Conservation (phyloP, 2,329 filamentous ascomycete species). For the Phaeosphaeria sp. region DNA sequence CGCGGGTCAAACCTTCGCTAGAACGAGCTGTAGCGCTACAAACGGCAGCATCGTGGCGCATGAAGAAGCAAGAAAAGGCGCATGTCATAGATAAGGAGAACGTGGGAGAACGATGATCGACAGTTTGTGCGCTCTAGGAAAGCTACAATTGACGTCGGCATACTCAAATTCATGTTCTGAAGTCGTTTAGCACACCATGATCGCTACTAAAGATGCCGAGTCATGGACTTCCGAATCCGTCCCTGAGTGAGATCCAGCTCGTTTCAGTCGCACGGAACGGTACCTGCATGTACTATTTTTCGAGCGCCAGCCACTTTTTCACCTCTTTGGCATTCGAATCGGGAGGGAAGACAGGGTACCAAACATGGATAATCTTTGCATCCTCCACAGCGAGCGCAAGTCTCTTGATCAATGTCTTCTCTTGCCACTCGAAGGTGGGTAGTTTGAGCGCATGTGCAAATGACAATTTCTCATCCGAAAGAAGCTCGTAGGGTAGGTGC, state of each 20-base stretch:
- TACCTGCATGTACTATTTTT: conserved; percentile 29
- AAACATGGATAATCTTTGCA: conserved; percentile 50
- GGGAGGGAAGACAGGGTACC: conserved; percentile 54
- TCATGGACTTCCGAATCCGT: conserved; percentile 24
- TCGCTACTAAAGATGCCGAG: conserved; percentile 14
- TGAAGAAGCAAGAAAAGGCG: not conserved
- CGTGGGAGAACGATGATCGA: not conserved
- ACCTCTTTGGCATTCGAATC: conserved; percentile 50
- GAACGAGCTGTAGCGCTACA: conserved; percentile 16
- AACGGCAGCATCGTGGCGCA: not conserved
- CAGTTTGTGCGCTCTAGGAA: not conserved
- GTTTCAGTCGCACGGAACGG: conserved; percentile 31
- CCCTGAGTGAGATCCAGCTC: conserved; percentile 17
- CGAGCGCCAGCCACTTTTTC: conserved; percentile 40
- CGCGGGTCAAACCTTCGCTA: conserved; percentile 28
- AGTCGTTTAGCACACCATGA: not conserved
- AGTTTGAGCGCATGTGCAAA: conserved; percentile 45
- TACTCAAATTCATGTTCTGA: not conserved
- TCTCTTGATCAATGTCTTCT: conserved; percentile 46
- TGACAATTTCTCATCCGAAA: conserved; percentile 50
- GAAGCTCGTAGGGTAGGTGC: conserved; percentile 50
- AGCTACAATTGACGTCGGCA: not conserved
- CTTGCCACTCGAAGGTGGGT: conserved; percentile 51
- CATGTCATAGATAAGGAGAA: conserved; percentile 13
- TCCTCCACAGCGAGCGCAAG: conserved; percentile 49